Conservation (phyloP, 139 green algal genomes). For the Edaphochlamys debaryana region DNA sequence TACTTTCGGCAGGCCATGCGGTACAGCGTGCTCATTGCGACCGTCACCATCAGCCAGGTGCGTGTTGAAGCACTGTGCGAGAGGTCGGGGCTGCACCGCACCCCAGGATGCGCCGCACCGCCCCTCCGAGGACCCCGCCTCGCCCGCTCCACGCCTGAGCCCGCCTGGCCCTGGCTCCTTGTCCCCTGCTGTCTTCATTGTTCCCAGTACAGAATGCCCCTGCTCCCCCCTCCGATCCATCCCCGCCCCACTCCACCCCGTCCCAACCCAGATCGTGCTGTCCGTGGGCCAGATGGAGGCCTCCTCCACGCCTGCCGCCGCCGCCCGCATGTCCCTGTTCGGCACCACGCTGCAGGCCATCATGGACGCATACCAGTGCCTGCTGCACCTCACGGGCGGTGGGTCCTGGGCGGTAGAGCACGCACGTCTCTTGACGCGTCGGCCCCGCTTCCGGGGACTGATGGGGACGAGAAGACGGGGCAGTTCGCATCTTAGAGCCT, state of each 20-base stretch:
- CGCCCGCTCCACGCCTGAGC: too few relatives aligned
- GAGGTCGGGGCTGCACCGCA: too few relatives aligned
- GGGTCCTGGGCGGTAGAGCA: not conserved
- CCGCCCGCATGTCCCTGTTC: constrained; percentile 78
- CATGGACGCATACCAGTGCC: constrained; percentile 90
- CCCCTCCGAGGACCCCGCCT: too few relatives aligned
- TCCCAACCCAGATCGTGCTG: constrained; percentile 72
- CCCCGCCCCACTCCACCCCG: not conserved
- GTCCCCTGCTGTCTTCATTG: too few relatives aligned
- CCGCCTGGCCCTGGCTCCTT: too few relatives aligned
- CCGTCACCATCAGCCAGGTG: constrained; percentile 56
- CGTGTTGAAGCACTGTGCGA: not conserved
- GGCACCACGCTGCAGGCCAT: constrained; percentile 70
- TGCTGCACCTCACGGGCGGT: constrained; percentile 86
- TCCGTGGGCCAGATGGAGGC: constrained; percentile 83
- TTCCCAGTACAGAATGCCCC: too few relatives aligned
- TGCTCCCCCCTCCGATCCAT: not conserved
- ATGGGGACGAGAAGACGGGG: too few relatives aligned
- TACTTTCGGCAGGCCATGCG: constrained; percentile 73
- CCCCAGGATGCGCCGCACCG: too few relatives aligned
- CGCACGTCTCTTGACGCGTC: too few relatives aligned
- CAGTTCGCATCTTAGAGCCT: too few relatives aligned
- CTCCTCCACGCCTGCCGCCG: constrained; percentile 51
- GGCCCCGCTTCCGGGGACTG: too few relatives aligned
- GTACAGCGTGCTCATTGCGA: constrained; percentile 80